Conservation (phyloP, 176 grass and related monocot genomes). For the Panicum miliaceum region DNA sequence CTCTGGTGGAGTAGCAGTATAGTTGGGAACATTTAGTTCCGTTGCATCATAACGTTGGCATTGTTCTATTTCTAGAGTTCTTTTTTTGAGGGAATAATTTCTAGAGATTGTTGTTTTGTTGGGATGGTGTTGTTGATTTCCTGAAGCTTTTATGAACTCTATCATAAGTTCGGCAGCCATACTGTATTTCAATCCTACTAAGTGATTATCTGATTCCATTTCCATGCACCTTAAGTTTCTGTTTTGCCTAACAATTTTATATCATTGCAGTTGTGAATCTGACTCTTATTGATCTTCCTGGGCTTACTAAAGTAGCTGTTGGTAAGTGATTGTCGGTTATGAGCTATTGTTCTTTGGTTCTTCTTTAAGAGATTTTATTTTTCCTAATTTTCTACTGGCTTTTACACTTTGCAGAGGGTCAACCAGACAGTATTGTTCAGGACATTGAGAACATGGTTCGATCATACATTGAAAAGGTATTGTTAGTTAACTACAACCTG, state of each 20-base stretch:
- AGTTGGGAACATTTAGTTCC: neutral
- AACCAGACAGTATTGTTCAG: conserved; percentile 74
- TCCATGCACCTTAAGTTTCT: neutral
- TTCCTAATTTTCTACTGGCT: conserved; percentile 20
- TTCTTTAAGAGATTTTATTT: conserved; percentile 34
- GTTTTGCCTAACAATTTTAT: conserved; percentile 40
- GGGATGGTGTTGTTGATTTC: conserved; percentile 16
- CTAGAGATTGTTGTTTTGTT: conserved; percentile 30
- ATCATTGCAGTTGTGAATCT: conserved; percentile 92
- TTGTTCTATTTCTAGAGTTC: conserved; percentile 11
- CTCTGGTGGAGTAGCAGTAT: neutral
- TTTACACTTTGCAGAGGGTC: conserved; percentile 67
- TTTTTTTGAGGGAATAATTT: conserved; percentile 29
- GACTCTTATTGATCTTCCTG: conserved; percentile 99
- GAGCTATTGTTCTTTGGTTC: conserved; percentile 20
- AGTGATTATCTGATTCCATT: conserved; percentile 1
- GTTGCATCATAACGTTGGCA: neutral
- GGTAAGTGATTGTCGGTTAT: conserved; percentile 59
- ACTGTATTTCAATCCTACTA: neutral
- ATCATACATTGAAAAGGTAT: conserved; percentile 95
- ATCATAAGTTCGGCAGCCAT: neutral
- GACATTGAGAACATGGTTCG: conserved; percentile 99
- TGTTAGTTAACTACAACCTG: conserved; percentile 21
- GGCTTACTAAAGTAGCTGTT: conserved; percentile 97
- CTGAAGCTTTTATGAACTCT: neutral